Base-by-base conservation (phyloP, 2,329 filamentous ascomycete species). In the Macrophomina tecta region DNA sequence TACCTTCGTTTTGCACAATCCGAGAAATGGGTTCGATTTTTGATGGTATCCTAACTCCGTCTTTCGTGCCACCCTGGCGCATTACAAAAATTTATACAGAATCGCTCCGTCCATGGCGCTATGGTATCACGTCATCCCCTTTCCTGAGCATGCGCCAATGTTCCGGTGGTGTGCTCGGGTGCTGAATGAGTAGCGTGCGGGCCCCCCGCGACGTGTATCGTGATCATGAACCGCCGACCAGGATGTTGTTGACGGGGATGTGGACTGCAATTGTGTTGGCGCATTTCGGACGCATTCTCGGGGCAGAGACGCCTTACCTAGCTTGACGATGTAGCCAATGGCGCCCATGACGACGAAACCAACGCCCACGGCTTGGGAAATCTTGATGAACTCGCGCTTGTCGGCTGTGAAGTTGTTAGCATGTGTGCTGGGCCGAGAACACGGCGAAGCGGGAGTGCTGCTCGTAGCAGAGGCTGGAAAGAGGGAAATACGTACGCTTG, bases 201-300 rank as follows among this genome's bases (percentile, higher is more conserved):
- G 46, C 3, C 9, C 48, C 36, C 18, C 48, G 61, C 48, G n/a
- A 45, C 18, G 30, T 30, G 40, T 14, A 16, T 36, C n/a, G 63
- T 32, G 30, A 46, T 68, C 69, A 79, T 72, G 77, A 78, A 58
- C 77, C 77, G 66, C 77, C 77, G 69, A 85, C 83, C 68, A 85
- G 78, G 70, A 85, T 84, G 75, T 84, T 85, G 77, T 84, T 85
- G 69, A 85, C 80, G 53, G 83, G 83, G 68, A 85, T 85, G 73
- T 85, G 83, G 64, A 84, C 77, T 80, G 66, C 12, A 40, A 55
- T 6, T 11, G 30, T 52, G 40, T 68, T 64, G 68, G 66, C 49
- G 62, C 38, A 23, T 53, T 8, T 40, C 18, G 30, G 28, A 9
- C 23, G 23, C 5, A 28, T 32, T n/a, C 36, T 12, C n/a, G 30